Evolutionary conservation across 164 flowering plant genomes (phyloP), one percentile per base, ranked within the genome.

Genomic region (Magnolia sinica): DNA sequence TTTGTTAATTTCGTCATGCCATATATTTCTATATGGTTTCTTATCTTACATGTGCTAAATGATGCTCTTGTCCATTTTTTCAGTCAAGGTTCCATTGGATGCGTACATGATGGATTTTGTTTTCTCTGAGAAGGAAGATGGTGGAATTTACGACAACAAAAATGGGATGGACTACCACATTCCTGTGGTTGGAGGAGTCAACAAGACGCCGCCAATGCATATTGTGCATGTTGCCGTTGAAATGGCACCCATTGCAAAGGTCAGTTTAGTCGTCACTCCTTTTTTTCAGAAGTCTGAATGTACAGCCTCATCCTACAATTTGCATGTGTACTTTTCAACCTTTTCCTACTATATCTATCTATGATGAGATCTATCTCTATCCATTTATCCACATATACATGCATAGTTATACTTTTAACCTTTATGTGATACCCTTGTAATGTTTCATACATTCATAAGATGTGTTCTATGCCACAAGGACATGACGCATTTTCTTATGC

Each of bases 241-340:
- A 88, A 94, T 96, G 99, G 99, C 99, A 64, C 99, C 99, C 58
- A 94, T 96, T 71, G 99, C 99, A 71, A 96, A 96, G 98, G 99
- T 91, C 74, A 79, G 59, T 31, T 77, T 67, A 16, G 61, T 55
- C 24, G 19, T 68, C 64, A 31, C 50, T 52, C 70, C 20, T 64
- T 63, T 9, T 8, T 71, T 58, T 68, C 13, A 52, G 50, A 11
- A 52, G 55, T 75, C 55, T 11, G 49, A 27, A 27, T 50, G n/a
- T 14, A 23, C 37, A 58, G 14, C 9, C 68, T 64, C 27, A 22
- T 22, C 27, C 27, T 64, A 18, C 22, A 3, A 64, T 22, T 13
- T 64, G 24, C 24, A 18, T n/a, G 18, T 55, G 18, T 55, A 16
- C 61, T 55, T 16, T 55, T 55, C 61, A 55, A 16, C 61, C 18